These are phyloP conservation scores for Thinopyrum elongatum DNA, from an alignment of 176 grass and related monocot species.

Conservation along the genomic window DNA sequence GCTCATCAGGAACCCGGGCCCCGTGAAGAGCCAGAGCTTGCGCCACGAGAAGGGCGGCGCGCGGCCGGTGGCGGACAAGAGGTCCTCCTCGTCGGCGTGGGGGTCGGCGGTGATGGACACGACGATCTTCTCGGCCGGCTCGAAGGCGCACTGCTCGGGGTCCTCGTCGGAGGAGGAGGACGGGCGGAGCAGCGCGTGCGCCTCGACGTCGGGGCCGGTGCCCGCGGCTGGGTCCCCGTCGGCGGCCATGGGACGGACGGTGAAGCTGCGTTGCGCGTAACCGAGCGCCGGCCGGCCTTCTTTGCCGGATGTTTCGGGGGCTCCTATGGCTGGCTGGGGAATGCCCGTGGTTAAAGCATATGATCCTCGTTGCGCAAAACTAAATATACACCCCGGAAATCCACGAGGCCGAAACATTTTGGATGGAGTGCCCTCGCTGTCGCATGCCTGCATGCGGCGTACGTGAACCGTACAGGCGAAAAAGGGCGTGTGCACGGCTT, in stretches of 20 bases:
- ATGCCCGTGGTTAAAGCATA: background rate
- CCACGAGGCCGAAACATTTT: background rate
- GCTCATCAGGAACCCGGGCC: conserved; percentile 87
- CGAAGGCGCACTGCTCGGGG: conserved; percentile 51
- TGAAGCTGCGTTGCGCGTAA: background rate
- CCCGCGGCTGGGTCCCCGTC: background rate
- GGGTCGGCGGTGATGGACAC: conserved; percentile 38
- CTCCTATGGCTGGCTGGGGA: conserved; percentile 22
- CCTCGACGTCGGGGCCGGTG: conserved; percentile 33
- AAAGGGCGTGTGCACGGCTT: too few species aligned
- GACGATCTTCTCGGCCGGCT: conserved; percentile 55
- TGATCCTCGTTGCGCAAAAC: conserved; percentile 20
- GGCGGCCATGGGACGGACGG: conserved; percentile 12
- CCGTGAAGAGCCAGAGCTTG: conserved; percentile 85
- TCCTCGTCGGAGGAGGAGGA: conserved; percentile 27
- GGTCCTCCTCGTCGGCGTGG: conserved; percentile 19
- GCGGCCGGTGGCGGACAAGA: background rate
- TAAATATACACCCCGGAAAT: background rate
- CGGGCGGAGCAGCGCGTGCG: conserved; percentile 35
- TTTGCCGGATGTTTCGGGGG: background rate
- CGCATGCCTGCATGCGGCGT: background rate
- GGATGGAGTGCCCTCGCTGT: background rate
- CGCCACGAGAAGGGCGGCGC: conserved; percentile 71
- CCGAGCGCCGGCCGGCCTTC: background rate
- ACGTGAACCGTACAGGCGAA: background rate